Conservation (phyloP, 2,329 filamentous ascomycete genomes). For the Colletotrichum sp. region DNA sequence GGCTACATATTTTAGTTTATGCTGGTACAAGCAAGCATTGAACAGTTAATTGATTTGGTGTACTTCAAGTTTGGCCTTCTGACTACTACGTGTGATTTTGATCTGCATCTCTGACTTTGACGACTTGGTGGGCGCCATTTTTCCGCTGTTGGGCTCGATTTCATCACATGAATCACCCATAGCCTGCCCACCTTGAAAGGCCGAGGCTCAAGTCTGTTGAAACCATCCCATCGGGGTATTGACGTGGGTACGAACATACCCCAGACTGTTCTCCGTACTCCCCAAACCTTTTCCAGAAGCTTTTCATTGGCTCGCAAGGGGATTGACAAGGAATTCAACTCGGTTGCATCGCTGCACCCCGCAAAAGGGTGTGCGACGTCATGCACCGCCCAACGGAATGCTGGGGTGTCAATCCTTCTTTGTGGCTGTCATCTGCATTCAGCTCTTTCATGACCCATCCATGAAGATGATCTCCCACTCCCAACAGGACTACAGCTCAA, state of each 20-base stretch:
- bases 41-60: neutral
- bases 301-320: neutral
- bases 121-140: fast-evolving
- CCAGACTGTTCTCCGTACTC: neutral
- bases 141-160: neutral
- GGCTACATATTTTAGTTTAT: neutral
- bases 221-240: neutral
- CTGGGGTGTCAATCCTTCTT: neutral
- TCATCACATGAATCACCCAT: neutral
- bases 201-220: neutral
- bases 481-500: neutral
- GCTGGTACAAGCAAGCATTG: neutral
- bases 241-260: neutral
- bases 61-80: too few relatives aligned
- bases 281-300: neutral
- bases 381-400: neutral
- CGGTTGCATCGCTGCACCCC: neutral
- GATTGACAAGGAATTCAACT: neutral
- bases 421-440: neutral
- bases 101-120: fast-evolving
- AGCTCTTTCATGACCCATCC: neutral
- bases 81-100: neutral
- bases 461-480: neutral
- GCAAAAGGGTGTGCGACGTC: neutral
- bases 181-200: neutral